phyloP scores from a whole-genome alignment of 2,329 filamentous ascomycete genomes.

The Colletotrichum sp. region DNA sequence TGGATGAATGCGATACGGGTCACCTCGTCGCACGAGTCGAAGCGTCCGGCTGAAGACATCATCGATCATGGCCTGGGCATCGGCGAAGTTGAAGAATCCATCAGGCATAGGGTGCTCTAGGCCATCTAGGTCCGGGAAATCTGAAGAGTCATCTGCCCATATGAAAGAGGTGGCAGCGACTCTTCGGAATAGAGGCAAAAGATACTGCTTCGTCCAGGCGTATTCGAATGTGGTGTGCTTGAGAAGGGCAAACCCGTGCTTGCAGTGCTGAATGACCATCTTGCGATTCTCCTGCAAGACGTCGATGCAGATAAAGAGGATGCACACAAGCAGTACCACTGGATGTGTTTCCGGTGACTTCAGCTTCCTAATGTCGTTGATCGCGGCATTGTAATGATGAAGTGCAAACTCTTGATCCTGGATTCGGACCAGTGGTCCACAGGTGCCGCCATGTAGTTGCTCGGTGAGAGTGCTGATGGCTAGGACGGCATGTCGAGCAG shows the following conservation, averaged over 20 bases:
- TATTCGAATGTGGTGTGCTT: not conserved
- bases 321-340: conserved; percentile 8
- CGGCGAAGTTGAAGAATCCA: not conserved
- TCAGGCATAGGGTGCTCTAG: not conserved
- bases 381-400: conserved; percentile 19
- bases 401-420: not conserved
- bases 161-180: not conserved
- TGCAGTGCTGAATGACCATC: not conserved
- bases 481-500: conserved; percentile 52
- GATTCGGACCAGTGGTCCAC: not conserved
- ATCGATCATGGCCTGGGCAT: not conserved
- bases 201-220: not conserved
- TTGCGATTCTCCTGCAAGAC: not conserved
- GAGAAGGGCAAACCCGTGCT: not conserved
- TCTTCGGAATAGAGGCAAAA: not conserved
- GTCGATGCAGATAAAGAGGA: conserved; percentile 12
- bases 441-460: not conserved
- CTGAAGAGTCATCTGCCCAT: not conserved
- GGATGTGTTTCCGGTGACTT: not conserved
- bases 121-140: conserved; percentile 13
- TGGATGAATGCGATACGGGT: not conserved
- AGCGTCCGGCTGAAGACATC: not conserved
- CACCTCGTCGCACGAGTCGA: not conserved
- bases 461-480: conserved; percentile 55
- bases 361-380: conserved; percentile 4